phyloP scores from a whole-genome alignment of 352 stramenopile genomes.

The Phytophthora meadii region DNA sequence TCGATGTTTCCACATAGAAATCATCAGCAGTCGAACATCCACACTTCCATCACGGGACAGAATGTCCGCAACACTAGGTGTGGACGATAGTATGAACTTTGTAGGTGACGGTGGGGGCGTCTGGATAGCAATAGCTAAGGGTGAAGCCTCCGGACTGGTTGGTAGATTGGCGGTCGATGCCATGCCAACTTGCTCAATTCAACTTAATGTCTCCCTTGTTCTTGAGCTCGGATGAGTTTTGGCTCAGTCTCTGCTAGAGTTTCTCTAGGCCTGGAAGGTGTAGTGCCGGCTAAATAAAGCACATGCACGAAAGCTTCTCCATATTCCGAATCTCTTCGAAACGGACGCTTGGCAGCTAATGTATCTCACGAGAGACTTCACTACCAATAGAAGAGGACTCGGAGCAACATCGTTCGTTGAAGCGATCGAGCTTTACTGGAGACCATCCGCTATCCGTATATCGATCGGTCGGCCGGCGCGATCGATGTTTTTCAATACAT shows the following conservation, averaged over 20 bases:
- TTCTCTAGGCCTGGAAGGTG: not conserved
- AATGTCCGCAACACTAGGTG: conserved; percentile 41
- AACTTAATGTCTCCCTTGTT: not conserved
- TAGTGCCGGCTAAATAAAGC: conserved; percentile 25
- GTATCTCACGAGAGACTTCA: not conserved
- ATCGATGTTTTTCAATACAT: not conserved
- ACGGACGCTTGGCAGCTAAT: conserved; percentile 10
- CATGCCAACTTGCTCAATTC: conserved; percentile 1
- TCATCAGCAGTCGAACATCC: conserved; percentile 76
- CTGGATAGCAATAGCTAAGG: conserved; percentile 15
- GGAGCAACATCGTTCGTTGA: not conserved
- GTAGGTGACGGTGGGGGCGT: conserved; percentile 29
- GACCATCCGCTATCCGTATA: conserved; percentile 8
- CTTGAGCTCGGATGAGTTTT: conserved; percentile 17
- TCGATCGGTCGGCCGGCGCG: conserved; percentile 2
- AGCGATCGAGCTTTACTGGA: conserved; percentile 6
- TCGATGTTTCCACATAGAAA: conserved; percentile 79
- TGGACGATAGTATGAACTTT: conserved; percentile 14
- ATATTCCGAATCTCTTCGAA: conserved; percentile 12
- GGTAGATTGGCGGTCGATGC: conserved; percentile 17
- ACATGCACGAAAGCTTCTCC: not conserved
- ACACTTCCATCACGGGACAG: conserved; percentile 55
- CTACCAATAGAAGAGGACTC: not conserved
- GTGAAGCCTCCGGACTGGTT: conserved; percentile 1
- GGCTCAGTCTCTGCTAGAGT: not conserved